Evolutionary conservation across 1,284 basidiomycete species (phyloP), one percentile per base, ranked within the genome.

Genomic region (Sphagnurus paluster): DNA sequence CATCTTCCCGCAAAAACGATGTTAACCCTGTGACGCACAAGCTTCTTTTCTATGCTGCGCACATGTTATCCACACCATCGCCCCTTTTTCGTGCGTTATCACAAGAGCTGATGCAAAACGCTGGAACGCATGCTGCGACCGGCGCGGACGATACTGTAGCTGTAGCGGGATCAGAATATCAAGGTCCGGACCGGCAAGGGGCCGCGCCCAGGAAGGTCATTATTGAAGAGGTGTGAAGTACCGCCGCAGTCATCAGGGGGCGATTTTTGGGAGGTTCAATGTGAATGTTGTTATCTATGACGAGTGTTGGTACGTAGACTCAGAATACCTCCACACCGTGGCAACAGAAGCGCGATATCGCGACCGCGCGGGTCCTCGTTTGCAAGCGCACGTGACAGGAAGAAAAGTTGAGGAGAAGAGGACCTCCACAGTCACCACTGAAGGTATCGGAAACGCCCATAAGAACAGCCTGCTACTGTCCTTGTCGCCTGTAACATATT

Each of bases 41-140:
- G 67, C 60, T 79, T 41, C 62, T 70, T 33, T 86, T 81, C 59
- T 86, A 85, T 55, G 76, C 74, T 4, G 79, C 74, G 1, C 73
- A 80, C 42, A 58, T 77, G 10, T 39, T 75, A 13, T 67, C 70
- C 1, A 72, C 67, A 13, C 74, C 79, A 1, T 57, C 68, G 11
- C 44, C 47, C 2, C 57, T 75, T 42, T 56, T 82, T 28, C 61
- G 63, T 26, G 61, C 61, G 9, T 56, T 84, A 35, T 65, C 71
- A 8, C 66, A 73, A 36, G 77, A 83, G 46, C 53, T 71, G 19
- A 7, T 35, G 10, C 39, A 52, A 36, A 50, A 16, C 21, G 46
- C 56, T 6, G 28, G 10, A 6, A 8, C 26, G 16, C 54, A 50
- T 28, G 39, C 41, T 14, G 35, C 17, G 29, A 43, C 26, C 19